phyloP scores from a whole-genome alignment of 495 filamentous ascomycete species.

The Hypoxylon lenormandii region DNA sequence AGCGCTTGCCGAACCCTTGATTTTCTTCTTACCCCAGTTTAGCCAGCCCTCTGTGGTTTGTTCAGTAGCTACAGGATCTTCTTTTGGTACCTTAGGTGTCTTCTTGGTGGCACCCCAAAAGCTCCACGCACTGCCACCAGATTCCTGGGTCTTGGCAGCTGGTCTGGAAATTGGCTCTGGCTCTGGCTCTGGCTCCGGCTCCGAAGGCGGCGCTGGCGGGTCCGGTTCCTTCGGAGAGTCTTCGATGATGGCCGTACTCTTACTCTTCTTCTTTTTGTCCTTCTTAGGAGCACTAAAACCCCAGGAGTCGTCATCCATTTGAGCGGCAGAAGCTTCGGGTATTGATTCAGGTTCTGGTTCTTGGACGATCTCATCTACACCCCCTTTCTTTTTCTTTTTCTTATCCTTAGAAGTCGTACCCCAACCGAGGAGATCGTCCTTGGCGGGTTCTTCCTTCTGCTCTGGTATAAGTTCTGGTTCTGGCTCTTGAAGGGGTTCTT shows the following conservation, averaged over 20 bases:
- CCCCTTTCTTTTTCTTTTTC: conserved; percentile 37
- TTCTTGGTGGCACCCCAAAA: conserved; percentile 56
- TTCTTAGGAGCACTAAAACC: conserved; percentile 52
- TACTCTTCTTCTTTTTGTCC: conserved; percentile 54
- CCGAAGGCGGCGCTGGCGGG: not conserved
- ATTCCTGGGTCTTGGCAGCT: conserved; percentile 40
- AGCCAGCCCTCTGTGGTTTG: conserved; percentile 45
- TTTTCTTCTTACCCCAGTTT: conserved; percentile 52
- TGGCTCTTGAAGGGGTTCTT: conserved; percentile 35
- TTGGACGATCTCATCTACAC: conserved; percentile 19
- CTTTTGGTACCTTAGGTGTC: conserved; percentile 47
- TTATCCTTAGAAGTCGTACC: conserved; percentile 22
- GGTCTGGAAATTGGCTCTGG: conserved; percentile 1
- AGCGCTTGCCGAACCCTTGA: conserved; percentile 47
- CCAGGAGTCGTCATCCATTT: conserved; percentile 48
- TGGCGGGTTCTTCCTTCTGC: conserved; percentile 15
- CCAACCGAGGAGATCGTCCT: conserved; percentile 8
- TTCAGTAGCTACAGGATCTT: conserved; percentile 10
- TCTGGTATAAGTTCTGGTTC: conserved; percentile 19
- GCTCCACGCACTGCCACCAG: conserved; percentile 46
- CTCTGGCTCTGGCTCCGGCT: conserved; percentile 15
- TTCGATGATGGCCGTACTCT: conserved; percentile 17
- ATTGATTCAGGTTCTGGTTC: conserved; percentile 33
- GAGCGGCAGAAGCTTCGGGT: not conserved
- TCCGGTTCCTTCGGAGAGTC: conserved; percentile 19